Percentiles rank a stretch among this genome's conserved stretches.
These are phyloP conservation scores for Camelina neglecta DNA, from an alignment of 345 rosid genomes.

Conservation along the genomic window DNA sequence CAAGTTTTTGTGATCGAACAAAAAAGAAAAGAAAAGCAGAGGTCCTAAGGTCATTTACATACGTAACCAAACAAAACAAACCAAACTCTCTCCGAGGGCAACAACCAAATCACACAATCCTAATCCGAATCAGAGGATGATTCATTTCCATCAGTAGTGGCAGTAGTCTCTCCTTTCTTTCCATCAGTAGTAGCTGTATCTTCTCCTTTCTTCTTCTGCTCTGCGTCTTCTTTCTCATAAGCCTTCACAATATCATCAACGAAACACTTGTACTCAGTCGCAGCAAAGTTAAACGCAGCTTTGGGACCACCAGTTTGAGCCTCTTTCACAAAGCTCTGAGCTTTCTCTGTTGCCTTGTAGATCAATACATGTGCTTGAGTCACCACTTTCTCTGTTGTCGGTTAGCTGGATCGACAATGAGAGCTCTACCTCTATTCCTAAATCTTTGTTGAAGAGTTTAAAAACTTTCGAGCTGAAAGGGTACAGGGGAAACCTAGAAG, in stretches of 20 bases:
- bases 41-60: conserved; percentile 36
- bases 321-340: conserved; percentile 54
- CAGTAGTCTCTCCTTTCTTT: background rate
- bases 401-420: conserved; percentile 37
- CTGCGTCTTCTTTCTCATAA: conserved; percentile 52
- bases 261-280: conserved; percentile 58
- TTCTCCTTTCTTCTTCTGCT: conserved; percentile 39
- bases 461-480: no score
- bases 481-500: no score
- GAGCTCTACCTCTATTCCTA: no score
- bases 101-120: conserved; percentile 39
- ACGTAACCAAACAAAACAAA: conserved; percentile 16
- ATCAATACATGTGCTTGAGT: conserved; percentile 50
- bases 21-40: background rate
- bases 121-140: conserved; percentile 56
- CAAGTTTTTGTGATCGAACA: background rate
- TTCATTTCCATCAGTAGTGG: conserved; percentile 11
- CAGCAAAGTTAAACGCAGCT: conserved; percentile 60
- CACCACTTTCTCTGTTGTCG: conserved; percentile 58
- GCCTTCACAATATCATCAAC: conserved; percentile 64
- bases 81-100: background rate
- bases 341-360: conserved; percentile 52
- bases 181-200: conserved; percentile 25
- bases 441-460: no score
- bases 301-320: conserved; percentile 64